Conservation (phyloP, 768 basidiomycete species). For the Rhodocollybia butyracea region DNA sequence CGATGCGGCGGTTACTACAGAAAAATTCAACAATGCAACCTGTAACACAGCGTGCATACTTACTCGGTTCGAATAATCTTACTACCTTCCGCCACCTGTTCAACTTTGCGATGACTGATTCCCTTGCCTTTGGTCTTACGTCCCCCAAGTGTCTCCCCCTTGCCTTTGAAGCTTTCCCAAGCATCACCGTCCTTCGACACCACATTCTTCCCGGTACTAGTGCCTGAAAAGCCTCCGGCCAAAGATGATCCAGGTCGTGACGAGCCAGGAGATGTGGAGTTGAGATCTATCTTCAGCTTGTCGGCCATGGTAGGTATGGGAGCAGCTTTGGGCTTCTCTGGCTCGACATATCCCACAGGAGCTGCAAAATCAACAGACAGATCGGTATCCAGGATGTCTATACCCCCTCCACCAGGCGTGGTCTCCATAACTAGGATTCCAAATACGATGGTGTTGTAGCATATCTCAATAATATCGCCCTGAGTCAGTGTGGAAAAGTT, state of each 20-base stretch:
- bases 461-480: slow-evolving; percentile 97
- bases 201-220: slow-evolving; percentile 40
- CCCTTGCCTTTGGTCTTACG: slow-evolving; percentile 96
- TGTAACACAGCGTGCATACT: slow-evolving; percentile 25
- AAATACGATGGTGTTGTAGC: slow-evolving; percentile 95
- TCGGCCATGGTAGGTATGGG: slow-evolving; percentile 92
- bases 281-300: slow-evolving; percentile 92
- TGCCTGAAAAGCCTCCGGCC: slow-evolving; percentile 61
- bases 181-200: slow-evolving; percentile 77
- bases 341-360: slow-evolving; percentile 92
- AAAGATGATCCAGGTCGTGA: slow-evolving; percentile 77
- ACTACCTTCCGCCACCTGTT: slow-evolving; percentile 74
- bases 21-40: slow-evolving; percentile 8
- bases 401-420: slow-evolving; percentile 81
- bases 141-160: slow-evolving; percentile 87
- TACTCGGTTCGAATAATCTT: slow-evolving; percentile 92
- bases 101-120: slow-evolving; percentile 76
- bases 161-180: slow-evolving; percentile 97
- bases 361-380: slow-evolving; percentile 97
- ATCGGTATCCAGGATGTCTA: slow-evolving; percentile 91
- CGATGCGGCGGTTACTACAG: slow-evolving; percentile 72
- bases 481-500: slow-evolving; percentile 91
- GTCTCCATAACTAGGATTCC: slow-evolving; percentile 96
- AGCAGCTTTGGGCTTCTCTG: slow-evolving; percentile 78
- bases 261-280: slow-evolving; percentile 82